Evolutionary conservation across 2,329 filamentous ascomycete species (phyloP).

Genomic region (Colletotrichum falcatum): DNA sequence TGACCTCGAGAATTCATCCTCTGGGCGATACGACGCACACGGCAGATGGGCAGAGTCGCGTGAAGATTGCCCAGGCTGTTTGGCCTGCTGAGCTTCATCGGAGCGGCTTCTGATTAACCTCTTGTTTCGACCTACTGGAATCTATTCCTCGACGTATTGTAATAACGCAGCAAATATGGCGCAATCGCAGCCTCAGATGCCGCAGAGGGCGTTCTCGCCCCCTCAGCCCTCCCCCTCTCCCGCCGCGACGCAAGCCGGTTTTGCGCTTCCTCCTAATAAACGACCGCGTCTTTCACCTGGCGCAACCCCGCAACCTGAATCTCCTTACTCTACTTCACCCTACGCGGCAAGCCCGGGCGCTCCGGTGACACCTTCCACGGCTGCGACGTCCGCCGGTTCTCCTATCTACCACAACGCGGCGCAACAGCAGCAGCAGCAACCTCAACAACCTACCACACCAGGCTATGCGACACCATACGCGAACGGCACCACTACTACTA

Average conservation of each 20-base stretch:
- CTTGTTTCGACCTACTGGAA: conserved; percentile 29
- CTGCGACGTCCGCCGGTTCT: conserved; percentile 52
- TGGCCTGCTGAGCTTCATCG: conserved; percentile 56
- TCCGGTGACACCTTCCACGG: conserved; percentile 54
- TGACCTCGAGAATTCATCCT: conserved; percentile 7
- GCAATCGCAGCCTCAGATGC: conserved; percentile 67
- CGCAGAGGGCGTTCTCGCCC: conserved; percentile 71
- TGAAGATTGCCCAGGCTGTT: conserved; percentile 61
- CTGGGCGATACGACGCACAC: conserved; percentile 7
- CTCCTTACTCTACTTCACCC: conserved; percentile 68
- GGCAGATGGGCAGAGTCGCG: conserved; percentile 60
- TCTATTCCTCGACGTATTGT: conserved; percentile 24
- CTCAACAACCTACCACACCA: conserved; percentile 45
- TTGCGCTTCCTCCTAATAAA: conserved; percentile 76
- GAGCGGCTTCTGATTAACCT: conserved; percentile 29
- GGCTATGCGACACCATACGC: conserved; percentile 54
- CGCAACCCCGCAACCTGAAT: conserved; percentile 74
- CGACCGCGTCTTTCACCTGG: conserved; percentile 78
- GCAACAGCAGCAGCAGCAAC: conserved; percentile 24
- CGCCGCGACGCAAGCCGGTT: conserved; percentile 65
- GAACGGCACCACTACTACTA: conserved; percentile 52
- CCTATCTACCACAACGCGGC: conserved; percentile 48
- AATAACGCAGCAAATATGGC: conserved; percentile 59
- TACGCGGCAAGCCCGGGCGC: conserved; percentile 61
- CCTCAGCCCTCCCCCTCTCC: conserved; percentile 73